These are phyloP conservation scores for Tulasnella calospora DNA, from an alignment of 768 basidiomycete genomes.

Conservation along the genomic window DNA sequence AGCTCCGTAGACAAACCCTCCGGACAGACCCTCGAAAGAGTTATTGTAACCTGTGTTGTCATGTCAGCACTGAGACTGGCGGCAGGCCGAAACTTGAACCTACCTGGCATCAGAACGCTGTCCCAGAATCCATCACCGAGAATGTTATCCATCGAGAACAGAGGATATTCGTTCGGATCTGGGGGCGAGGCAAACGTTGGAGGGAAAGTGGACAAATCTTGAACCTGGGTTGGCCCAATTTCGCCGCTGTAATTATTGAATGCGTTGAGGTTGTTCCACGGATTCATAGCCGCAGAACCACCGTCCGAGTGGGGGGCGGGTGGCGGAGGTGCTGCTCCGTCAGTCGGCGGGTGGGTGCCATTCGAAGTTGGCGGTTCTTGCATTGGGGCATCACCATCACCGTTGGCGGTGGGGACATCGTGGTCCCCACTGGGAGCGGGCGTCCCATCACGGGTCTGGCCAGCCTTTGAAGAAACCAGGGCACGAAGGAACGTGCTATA, in stretches of 20 bases:
- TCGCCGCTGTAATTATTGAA: constrained; percentile 59
- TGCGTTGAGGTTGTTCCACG: constrained; percentile 9
- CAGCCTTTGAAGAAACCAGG: constrained; percentile 55
- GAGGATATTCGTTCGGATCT: constrained; percentile 34
- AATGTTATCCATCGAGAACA: constrained; percentile 78
- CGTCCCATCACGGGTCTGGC: constrained; percentile 10
- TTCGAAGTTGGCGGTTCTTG: background rate
- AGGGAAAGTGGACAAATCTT: constrained; percentile 78
- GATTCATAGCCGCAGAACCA: background rate
- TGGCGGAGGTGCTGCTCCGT: background rate
- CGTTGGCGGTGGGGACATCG: constrained; percentile 19
- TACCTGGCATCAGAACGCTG: constrained; percentile 79
- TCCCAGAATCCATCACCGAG: constrained; percentile 82
- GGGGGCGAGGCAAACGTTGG: constrained; percentile 64
- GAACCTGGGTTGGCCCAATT: constrained; percentile 65
- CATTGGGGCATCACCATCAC: constrained; percentile 11
- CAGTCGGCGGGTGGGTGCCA: background rate
- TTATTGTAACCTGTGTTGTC: constrained; percentile 61
- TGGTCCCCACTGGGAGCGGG: constrained; percentile 6
- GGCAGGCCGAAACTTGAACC: constrained; percentile 34
- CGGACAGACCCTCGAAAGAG: constrained; percentile 73
- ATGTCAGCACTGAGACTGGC: background rate
- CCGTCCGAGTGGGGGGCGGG: background rate
- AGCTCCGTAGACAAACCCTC: constrained; percentile 79
- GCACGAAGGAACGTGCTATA: constrained; percentile 81